Conservation (phyloP, 768 basidiomycete genomes). For the Lactarius sanguifluus region DNA sequence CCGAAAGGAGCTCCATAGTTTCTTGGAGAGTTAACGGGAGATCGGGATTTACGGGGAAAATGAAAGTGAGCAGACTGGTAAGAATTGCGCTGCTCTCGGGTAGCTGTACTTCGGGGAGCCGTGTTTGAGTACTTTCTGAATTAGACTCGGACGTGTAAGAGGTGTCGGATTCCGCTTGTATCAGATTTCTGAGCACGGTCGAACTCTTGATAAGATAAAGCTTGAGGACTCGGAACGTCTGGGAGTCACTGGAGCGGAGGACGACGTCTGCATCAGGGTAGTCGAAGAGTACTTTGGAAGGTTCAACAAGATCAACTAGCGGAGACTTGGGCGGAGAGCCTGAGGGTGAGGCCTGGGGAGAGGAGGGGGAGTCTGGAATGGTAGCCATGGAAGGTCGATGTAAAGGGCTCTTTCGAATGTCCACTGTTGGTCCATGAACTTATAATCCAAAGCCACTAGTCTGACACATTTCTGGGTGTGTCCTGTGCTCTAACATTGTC, state of each 20-base stretch:
- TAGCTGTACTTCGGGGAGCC: constrained; percentile 1
- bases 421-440: no score
- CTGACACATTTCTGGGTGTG: no score
- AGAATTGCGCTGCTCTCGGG: constrained; percentile 1
- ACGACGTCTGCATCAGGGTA: constrained; percentile 21
- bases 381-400: background rate
- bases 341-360: background rate
- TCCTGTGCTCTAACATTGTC: no score
- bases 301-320: background rate
- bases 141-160: background rate
- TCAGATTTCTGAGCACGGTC: background rate
- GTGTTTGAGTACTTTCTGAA: background rate
- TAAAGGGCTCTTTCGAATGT: no score
- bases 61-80: constrained; percentile 5
- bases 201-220: constrained; percentile 4
- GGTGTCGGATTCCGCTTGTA: background rate
- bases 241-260: constrained; percentile 6
- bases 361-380: background rate
- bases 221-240: constrained; percentile 3
- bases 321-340: no score
- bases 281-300: background rate
- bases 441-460: no score
- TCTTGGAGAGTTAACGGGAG: constrained; percentile 3
- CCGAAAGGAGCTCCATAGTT: constrained; percentile 10
- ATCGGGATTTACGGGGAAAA: background rate